phyloP scores from a whole-genome alignment of 306 rosid species.

The Medicago ruthenica region DNA sequence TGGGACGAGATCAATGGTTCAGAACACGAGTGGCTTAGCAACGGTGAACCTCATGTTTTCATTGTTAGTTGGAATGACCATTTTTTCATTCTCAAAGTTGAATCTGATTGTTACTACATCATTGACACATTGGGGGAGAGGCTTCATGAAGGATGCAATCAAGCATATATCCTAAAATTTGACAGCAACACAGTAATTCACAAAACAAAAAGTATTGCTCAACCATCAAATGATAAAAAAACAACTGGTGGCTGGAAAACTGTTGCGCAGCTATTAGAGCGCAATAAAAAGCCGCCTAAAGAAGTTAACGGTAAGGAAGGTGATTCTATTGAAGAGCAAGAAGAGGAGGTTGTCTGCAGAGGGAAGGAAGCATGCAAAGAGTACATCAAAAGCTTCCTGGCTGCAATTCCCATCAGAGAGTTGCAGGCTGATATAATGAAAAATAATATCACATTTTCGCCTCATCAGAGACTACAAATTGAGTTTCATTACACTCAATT shows the following conservation, averaged over 20 bases:
- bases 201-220: conserved; percentile 52
- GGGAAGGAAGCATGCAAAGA: conserved; percentile 97
- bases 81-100: conserved; percentile 93
- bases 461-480: conserved; percentile 85
- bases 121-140: conserved; percentile 97
- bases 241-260: conserved; percentile 49
- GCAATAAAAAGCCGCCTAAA: conserved; percentile 45
- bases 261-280: conserved; percentile 49
- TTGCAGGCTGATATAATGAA: conserved; percentile 72
- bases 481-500: conserved; percentile 79
- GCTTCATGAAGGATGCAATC: conserved; percentile 91
- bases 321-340: conserved; percentile 46
- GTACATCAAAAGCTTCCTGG: conserved; percentile 90
- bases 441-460: conserved; percentile 70
- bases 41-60: conserved; percentile 68
- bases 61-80: conserved; percentile 99
- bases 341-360: conserved; percentile 64
- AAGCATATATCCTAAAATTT: conserved; percentile 91
- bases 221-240: conserved; percentile 56
- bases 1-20: conserved; percentile 88
- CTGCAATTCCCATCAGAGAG: conserved; percentile 93
- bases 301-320: conserved; percentile 46
- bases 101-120: conserved; percentile 81
- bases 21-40: conserved; percentile 56
- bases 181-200: conserved; percentile 66